A percentile compares a stretch with the other conserved stretches of the same genome.
Evolutionary conservation across 805 yeast genomes (phyloP).

Genomic region (Saitoella complicata): DNA sequence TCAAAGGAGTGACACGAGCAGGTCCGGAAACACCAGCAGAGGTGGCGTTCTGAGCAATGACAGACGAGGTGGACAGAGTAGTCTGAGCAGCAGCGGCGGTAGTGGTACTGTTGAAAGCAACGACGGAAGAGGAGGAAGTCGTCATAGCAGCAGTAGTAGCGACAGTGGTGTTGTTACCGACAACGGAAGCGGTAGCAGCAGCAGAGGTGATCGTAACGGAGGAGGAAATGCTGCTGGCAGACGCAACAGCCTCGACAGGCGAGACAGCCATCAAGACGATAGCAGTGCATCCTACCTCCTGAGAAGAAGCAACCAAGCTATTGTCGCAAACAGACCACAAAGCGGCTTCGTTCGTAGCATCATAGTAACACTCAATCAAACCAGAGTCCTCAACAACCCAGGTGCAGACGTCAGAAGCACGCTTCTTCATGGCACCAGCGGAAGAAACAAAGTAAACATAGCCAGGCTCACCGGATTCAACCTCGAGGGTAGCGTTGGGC

Average conservation of each 20-base stretch:
- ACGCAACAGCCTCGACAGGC: conserved; percentile 9
- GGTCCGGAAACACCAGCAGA: conserved; percentile 2
- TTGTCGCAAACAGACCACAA: too few species aligned
- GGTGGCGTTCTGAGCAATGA: not conserved
- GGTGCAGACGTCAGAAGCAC: too few species aligned
- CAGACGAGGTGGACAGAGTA: not conserved
- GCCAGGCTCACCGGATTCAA: too few species aligned
- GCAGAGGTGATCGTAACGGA: conserved; percentile 1
- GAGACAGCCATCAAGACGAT: conserved; percentile 2
- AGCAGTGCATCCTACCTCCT: not conserved
- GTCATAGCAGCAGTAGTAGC: conserved; percentile 3
- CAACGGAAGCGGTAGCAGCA: conserved; percentile 12
- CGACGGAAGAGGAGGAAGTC: conserved; percentile 9
- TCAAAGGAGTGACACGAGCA: not conserved
- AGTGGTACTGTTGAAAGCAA: conserved; percentile 6
- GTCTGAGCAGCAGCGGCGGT: not conserved
- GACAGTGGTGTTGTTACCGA: conserved; percentile 2
- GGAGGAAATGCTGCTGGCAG: not conserved
- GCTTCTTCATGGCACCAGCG: too few species aligned
- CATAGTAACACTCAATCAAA: too few species aligned
- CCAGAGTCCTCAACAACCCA: too few species aligned
- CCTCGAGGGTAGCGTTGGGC: too few species aligned
- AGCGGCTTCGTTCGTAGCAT: too few species aligned
- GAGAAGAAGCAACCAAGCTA: too few species aligned
- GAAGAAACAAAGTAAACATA: too few species aligned